A percentile compares a stretch with the other conserved stretches of the same genome.
Conservation (phyloP, 495 filamentous ascomycete genomes). For the Penicillium parvum region DNA sequence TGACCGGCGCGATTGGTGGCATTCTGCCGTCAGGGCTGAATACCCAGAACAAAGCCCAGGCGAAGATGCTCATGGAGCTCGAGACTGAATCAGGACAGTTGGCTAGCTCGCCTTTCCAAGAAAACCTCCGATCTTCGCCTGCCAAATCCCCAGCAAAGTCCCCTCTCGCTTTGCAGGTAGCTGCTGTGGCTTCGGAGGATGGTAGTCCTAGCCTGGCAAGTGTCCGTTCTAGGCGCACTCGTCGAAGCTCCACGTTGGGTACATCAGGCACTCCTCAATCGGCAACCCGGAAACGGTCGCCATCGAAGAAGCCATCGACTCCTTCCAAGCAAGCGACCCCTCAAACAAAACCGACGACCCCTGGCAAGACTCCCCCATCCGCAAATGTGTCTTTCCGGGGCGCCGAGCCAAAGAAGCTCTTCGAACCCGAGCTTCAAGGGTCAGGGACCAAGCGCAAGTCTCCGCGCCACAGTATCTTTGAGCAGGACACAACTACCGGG, state of each 20-base stretch:
- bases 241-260: slow-evolving; percentile 43
- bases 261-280: slow-evolving; percentile 44
- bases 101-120: slow-evolving; percentile 52
- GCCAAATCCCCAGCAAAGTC: slow-evolving; percentile 26
- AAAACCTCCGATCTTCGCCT: slow-evolving; percentile 30
- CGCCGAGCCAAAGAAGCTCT: slow-evolving; percentile 53
- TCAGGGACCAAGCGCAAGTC: slow-evolving; percentile 34
- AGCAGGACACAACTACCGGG: slow-evolving; percentile 53
- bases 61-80: slow-evolving; percentile 56
- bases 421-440: slow-evolving; percentile 44
- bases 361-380: slow-evolving; percentile 50
- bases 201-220: slow-evolving; percentile 56
- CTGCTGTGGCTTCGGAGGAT: slow-evolving; percentile 51
- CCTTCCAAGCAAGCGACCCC: slow-evolving; percentile 51
- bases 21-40: slow-evolving; percentile 49
- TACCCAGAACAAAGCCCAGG: slow-evolving; percentile 41
- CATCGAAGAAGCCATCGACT: slow-evolving; percentile 45
- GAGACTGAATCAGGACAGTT: slow-evolving; percentile 52
- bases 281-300: slow-evolving; percentile 28
- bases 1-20: slow-evolving; percentile 66
- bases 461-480: slow-evolving; percentile 51
- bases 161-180: slow-evolving; percentile 28
- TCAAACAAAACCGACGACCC: slow-evolving; percentile 44
- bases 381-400: slow-evolving; percentile 41
- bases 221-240: slow-evolving; percentile 50